A percentile compares a stretch with the other conserved stretches of the same genome.
These are phyloP conservation scores for Cystobasidium slooffiae DNA, from an alignment of 1,284 basidiomycete species.

Conservation along the genomic window DNA sequence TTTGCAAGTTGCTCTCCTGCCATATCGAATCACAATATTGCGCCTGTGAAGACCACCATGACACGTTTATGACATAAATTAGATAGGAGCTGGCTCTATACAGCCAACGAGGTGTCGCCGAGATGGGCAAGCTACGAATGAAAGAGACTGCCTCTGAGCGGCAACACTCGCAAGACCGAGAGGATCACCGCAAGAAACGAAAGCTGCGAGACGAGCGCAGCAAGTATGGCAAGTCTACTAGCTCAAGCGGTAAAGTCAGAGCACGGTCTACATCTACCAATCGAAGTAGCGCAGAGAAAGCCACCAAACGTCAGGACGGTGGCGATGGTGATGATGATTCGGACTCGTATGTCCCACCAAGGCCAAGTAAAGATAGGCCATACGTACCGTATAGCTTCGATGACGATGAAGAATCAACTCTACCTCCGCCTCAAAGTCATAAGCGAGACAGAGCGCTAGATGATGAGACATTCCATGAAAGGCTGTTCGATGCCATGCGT, in stretches of 20 bases:
- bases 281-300: constrained; percentile 2
- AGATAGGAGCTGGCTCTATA: too few species aligned
- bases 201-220: constrained; percentile 27
- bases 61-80: constrained; percentile 1
- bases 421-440: constrained; percentile 25
- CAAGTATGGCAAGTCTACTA: background rate
- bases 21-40: background rate
- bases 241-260: background rate
- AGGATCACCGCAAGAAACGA: constrained; percentile 25
- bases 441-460: constrained; percentile 30
- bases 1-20: too few species aligned
- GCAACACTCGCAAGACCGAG: constrained; percentile 8
- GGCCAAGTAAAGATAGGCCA: constrained; percentile 40
- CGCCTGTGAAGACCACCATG: background rate
- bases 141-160: constrained; percentile 37
- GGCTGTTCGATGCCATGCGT: constrained; percentile 40
- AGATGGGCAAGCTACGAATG: constrained; percentile 41
- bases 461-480: constrained; percentile 29
- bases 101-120: background rate
- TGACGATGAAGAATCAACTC: constrained; percentile 29
- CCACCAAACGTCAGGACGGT: background rate
- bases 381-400: constrained; percentile 41
- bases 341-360: constrained; percentile 37
- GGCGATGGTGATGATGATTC: constrained; percentile 31
- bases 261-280: constrained; percentile 10